Evolutionary conservation across 2,329 filamentous ascomycete genomes (phyloP).

Genomic region (Torrubiellomyces zombiae): DNA sequence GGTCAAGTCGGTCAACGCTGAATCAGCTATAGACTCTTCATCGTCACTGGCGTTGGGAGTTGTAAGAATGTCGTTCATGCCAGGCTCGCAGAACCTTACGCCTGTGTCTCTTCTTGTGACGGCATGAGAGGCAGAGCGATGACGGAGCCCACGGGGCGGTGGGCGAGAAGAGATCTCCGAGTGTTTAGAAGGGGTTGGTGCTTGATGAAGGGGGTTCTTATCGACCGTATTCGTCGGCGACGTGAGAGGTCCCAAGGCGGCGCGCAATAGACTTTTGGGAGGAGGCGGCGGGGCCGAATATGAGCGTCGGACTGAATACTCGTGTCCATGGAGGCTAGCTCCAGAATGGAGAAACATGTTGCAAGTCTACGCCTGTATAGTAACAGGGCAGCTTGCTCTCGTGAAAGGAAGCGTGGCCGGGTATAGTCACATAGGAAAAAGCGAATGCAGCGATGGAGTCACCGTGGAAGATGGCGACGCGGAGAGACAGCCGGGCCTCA

Average conservation of each 20-base stretch:
- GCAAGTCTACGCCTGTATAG: not conserved
- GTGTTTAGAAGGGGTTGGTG: not conserved
- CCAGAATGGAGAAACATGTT: conserved; percentile 42
- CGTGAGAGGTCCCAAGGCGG: conserved; percentile 21
- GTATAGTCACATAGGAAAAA: no score
- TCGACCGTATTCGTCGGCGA: conserved; percentile 8
- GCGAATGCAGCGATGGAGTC: no score
- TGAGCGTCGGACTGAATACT: conserved; percentile 29
- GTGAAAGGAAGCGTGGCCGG: no score
- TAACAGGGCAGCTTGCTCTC: no score
- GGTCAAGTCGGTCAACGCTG: conserved; percentile 29
- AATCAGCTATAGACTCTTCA: conserved; percentile 23
- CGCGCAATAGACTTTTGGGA: conserved; percentile 22
- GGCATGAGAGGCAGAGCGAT: conserved; percentile 20
- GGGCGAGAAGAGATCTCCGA: conserved; percentile 2
- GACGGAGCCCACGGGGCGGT: conserved; percentile 8
- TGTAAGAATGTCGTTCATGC: conserved; percentile 11
- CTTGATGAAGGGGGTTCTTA: not conserved
- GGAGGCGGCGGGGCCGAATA: conserved; percentile 13
- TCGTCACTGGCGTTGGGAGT: conserved; percentile 30
- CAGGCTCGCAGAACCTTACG: conserved; percentile 28
- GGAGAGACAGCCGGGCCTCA: no score
- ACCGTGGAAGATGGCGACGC: no score
- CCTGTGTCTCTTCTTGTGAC: conserved; percentile 22
- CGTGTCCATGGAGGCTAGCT: conserved; percentile 42